Evolutionary conservation across 805 yeast genomes (phyloP).

Genomic region (Tetrapisispora arboricola): DNA sequence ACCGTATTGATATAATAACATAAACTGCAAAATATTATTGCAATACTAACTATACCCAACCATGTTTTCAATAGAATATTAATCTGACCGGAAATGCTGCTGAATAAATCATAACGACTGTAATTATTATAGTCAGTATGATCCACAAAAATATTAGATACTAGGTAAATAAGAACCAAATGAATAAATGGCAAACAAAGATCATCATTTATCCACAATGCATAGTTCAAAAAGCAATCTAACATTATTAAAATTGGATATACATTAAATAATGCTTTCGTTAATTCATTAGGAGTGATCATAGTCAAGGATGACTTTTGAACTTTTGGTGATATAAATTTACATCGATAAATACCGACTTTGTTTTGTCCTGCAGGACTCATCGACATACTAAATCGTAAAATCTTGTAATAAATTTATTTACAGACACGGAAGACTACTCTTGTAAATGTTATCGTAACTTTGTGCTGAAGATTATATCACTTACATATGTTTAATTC

Average conservation of each 20-base stretch:
- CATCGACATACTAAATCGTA: background rate
- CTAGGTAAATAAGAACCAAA: constrained; percentile 10
- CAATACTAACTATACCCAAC: constrained; percentile 16
- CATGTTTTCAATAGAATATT: constrained; percentile 5
- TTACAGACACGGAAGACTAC: too few species aligned
- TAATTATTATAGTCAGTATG: background rate
- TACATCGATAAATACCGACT: background rate
- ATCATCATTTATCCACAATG: constrained; percentile 24
- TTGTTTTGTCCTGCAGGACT: background rate
- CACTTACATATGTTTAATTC: too few species aligned
- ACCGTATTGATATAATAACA: constrained; percentile 17
- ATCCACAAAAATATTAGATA: constrained; percentile 8
- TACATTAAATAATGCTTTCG: constrained; percentile 15
- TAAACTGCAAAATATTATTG: constrained; percentile 9
- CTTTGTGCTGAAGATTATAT: too few species aligned
- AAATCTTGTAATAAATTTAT: too few species aligned
- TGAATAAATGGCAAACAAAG: constrained; percentile 21
- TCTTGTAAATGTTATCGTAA: too few species aligned
- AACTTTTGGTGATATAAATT: constrained; percentile 1
- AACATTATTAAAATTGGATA: constrained; percentile 23
- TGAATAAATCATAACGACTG: background rate
- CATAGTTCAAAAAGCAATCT: constrained; percentile 18
- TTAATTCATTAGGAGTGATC: constrained; percentile 15
- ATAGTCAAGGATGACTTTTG: constrained; percentile 16
- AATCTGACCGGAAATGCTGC: background rate